Percentiles rank a stretch among this genome's conserved stretches.
Evolutionary conservation across 352 stramenopile species (phyloP).

Genomic region (Pythium apleroticum): DNA sequence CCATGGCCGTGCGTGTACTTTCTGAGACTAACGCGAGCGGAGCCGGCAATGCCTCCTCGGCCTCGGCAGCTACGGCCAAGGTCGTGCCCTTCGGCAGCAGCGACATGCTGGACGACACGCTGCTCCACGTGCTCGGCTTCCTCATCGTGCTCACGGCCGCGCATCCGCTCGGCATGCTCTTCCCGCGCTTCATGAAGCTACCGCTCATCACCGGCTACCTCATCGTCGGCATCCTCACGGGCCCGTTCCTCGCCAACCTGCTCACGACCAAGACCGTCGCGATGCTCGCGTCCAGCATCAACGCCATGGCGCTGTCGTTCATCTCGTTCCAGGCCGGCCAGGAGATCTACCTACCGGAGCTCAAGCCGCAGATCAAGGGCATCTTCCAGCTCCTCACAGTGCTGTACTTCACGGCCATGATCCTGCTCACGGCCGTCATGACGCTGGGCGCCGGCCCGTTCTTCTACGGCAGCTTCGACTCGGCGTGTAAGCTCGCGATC

Average conservation of each 20-base stretch:
- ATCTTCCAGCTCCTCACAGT: conserved; percentile 53
- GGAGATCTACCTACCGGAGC: conserved; percentile 69
- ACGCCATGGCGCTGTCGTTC: conserved; percentile 64
- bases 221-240: conserved; percentile 53
- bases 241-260: conserved; percentile 55
- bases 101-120: conserved; percentile 41
- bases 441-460: conserved; percentile 49
- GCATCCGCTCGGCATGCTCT: conserved; percentile 58
- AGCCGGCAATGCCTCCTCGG: background rate
- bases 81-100: conserved; percentile 45
- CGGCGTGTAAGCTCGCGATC: conserved; percentile 49
- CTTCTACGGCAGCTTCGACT: conserved; percentile 55
- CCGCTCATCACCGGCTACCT: conserved; percentile 69
- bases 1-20: conserved; percentile 1
- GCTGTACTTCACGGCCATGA: conserved; percentile 57
- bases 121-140: conserved; percentile 49
- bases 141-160: conserved; percentile 55
- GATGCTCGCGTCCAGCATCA: conserved; percentile 54
- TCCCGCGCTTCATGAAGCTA: conserved; percentile 54
- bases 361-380: conserved; percentile 57
- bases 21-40: background rate
- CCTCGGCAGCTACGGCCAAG: background rate
- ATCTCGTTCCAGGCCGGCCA: conserved; percentile 76
- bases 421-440: conserved; percentile 44
- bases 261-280: conserved; percentile 37